A percentile compares a stretch with the other conserved stretches of the same genome.
phyloP scores from a whole-genome alignment of 176 grass and related monocot species.

The Olyra latifolia region DNA sequence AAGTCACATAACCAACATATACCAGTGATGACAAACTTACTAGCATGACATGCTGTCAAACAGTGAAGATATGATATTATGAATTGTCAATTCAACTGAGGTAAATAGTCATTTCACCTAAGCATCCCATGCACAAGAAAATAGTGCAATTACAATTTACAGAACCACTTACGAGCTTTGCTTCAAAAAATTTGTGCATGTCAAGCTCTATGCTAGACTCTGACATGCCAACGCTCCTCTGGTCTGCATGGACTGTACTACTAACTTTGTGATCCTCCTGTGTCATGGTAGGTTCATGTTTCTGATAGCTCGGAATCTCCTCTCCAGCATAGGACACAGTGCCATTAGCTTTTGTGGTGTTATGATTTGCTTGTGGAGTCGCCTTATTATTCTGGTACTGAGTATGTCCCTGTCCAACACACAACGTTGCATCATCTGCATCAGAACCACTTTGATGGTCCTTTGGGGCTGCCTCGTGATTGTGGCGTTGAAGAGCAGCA shows the following conservation, averaged over 20 bases:
- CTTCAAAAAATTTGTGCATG: slow-evolving; percentile 50
- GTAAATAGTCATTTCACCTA: neutral
- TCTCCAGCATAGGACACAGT: slow-evolving; percentile 32
- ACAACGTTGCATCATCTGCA: slow-evolving; percentile 36
- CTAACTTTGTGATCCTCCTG: slow-evolving; percentile 40
- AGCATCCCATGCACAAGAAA: neutral
- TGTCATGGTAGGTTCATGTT: slow-evolving; percentile 36
- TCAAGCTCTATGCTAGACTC: slow-evolving; percentile 64
- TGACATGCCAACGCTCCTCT: slow-evolving; percentile 48
- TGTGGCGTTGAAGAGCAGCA: slow-evolving; percentile 13
- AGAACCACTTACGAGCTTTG: slow-evolving; percentile 69
- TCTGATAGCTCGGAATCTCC: slow-evolving; percentile 30
- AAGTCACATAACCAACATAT: neutral
- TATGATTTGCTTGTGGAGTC: slow-evolving; percentile 14
- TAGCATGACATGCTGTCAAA: neutral
- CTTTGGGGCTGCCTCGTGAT: slow-evolving; percentile 31
- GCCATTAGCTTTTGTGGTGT: slow-evolving; percentile 4
- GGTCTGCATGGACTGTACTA: slow-evolving; percentile 41
- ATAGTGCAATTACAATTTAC: neutral
- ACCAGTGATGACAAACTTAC: neutral
- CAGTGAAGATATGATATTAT: neutral
- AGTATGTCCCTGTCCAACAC: slow-evolving; percentile 33
- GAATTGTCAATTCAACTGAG: neutral
- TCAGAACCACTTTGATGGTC: slow-evolving; percentile 30
- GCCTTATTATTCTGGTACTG: slow-evolving; percentile 37